These are phyloP conservation scores for Raphanus sativus DNA, from an alignment of 345 rosid species.

Conservation along the genomic window DNA sequence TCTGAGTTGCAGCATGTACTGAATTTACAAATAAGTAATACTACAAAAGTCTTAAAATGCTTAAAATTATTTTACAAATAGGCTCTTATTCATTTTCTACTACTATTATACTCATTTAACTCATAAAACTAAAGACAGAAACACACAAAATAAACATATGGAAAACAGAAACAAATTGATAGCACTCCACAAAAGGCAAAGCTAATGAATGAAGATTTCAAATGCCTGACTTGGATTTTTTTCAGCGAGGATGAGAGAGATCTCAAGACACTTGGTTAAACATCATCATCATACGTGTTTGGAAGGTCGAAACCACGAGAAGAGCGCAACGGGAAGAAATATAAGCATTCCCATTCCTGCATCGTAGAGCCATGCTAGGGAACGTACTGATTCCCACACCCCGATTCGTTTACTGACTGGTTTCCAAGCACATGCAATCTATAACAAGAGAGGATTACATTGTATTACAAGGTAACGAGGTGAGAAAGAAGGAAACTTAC, in stretches of 20 bases:
- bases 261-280: constrained; percentile 93
- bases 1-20: neutral
- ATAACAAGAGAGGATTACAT: constrained; percentile 30
- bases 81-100: constrained; percentile 5
- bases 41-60: neutral
- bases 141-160: neutral
- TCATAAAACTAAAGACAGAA: neutral
- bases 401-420: constrained; percentile 71
- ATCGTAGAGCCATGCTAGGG: constrained; percentile 76
- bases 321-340: constrained; percentile 74
- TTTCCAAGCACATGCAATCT: constrained; percentile 95
- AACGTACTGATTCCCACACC: constrained; percentile 82
- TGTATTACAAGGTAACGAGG: neutral
- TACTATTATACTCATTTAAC: neutral
- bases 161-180: neutral
- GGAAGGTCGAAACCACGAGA: constrained; percentile 94
- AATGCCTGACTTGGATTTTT: too few relatives aligned
- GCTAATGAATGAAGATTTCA: too few relatives aligned
- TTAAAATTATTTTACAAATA: too few relatives aligned
- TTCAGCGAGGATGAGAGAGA: too few relatives aligned
- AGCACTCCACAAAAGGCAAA: neutral
- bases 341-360: constrained; percentile 95
- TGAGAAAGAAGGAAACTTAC: constrained; percentile 46
- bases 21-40: neutral
- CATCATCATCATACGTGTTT: constrained; percentile 81